Percentiles rank a stretch among this genome's conserved stretches.
These are phyloP conservation scores for Citrus maxima DNA, from an alignment of 345 rosid genomes.

Conservation along the genomic window DNA sequence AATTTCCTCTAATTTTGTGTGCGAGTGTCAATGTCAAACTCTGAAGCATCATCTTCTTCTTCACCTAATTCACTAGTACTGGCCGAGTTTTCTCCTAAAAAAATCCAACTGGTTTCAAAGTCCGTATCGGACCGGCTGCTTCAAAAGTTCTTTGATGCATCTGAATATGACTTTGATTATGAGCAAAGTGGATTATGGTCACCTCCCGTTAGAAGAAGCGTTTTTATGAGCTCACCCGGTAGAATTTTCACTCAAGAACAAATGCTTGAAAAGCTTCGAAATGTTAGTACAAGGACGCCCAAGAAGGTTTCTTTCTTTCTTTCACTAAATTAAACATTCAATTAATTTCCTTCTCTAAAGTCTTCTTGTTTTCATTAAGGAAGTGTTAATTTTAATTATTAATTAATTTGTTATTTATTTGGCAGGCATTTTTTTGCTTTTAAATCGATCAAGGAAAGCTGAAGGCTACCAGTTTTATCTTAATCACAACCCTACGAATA, in stretches of 20 bases:
- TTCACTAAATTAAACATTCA: conserved; percentile 5
- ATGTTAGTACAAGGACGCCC: conserved; percentile 24
- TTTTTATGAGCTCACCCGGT: conserved; percentile 54
- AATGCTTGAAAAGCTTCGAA: conserved; percentile 49
- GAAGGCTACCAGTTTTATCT: neutral
- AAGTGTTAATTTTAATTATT: neutral
- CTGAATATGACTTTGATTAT: conserved; percentile 59
- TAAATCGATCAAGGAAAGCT: neutral
- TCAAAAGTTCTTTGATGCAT: conserved; percentile 54
- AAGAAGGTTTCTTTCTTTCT: conserved; percentile 12
- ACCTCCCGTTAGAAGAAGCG: conserved; percentile 59
- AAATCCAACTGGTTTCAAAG: conserved; percentile 52
- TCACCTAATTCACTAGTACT: conserved; percentile 14
- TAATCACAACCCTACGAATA: neutral
- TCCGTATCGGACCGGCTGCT: conserved; percentile 63
- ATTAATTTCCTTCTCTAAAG: neutral
- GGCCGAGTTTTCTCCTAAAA: conserved; percentile 12
- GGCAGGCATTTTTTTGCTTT: conserved; percentile 10
- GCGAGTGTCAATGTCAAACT: conserved; percentile 19
- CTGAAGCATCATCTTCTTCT: conserved; percentile 34
- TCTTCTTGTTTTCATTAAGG: neutral
- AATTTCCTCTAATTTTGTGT: neutral
- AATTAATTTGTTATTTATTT: neutral
- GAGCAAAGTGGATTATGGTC: conserved; percentile 70
- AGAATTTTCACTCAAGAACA: conserved; percentile 53